Evolutionary conservation across 495 filamentous ascomycete genomes (phyloP), one percentile per base, ranked within the genome.

Genomic region (Immersiella caudata): DNA sequence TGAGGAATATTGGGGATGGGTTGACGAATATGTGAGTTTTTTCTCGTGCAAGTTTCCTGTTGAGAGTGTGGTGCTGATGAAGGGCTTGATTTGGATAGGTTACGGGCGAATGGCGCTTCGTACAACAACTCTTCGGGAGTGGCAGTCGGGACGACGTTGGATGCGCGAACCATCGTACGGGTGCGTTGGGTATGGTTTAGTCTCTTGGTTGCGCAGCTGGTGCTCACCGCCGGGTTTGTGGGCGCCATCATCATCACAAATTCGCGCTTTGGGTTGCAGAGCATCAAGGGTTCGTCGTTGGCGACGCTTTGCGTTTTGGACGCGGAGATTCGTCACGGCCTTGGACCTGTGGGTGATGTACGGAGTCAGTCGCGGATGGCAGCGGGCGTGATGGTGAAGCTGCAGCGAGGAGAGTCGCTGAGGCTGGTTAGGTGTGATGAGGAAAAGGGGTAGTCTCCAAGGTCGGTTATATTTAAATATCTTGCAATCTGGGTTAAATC

Each of bases 21-120:
- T 40, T 61, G 33, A 61, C 58, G 18, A 61, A 61, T 61, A 61
- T 61, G 58, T 61, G 33, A 46, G 58, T 61, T 55, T 11, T 55
- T 22, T 21, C 2, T 26, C 24, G n/a, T 6, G 6, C 20, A 6
- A 4, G 5, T 36, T 61, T 26, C 5, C 6, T 25, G 21, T 26
- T 27, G 55, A 22, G 55, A 25, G 54, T 26, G 58, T 16, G 20
- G 27, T 36, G 27, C 21, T 24, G 27, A 22, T 24, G 14, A 24
- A 11, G 12, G 14, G 18, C 22, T 60, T n/a, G 29, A 35, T 61
- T 1, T 18, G 25, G 21, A 18, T 12, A 61, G 58, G 58, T 12
- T 61, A 4, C 58, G 58, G 9, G n/a, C 26, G 4, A 61, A 61
- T 21, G 58, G 58, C 33, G n/a, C 58, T 20, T 36, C 58, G 7